Percentiles rank a stretch among this genome's conserved stretches.
Conservation (phyloP, 1,284 basidiomycete species). For the Rhodotorula sp. region DNA sequence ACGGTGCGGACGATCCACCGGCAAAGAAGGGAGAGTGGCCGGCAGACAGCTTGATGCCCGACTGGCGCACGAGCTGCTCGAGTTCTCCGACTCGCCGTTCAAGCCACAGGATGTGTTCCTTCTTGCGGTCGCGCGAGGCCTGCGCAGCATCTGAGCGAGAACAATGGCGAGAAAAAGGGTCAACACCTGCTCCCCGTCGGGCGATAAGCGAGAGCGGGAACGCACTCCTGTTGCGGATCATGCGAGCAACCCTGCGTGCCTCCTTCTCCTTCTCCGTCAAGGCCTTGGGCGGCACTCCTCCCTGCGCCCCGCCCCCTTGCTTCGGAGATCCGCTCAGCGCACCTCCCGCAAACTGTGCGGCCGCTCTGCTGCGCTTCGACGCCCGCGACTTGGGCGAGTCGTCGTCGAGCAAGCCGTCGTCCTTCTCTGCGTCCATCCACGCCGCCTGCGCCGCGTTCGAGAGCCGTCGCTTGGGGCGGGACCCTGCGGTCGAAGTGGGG, state of each 20-base stretch:
- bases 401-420: neutral
- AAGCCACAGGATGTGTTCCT: conserved; percentile 32
- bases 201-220: neutral
- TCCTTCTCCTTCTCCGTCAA: conserved; percentile 32
- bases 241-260: conserved; percentile 25
- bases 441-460: too few relatives aligned
- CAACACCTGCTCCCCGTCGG: too few relatives aligned
- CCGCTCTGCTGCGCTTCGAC: neutral
- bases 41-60: neutral
- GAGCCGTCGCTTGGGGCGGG: too few relatives aligned
- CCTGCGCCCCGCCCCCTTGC: neutral
- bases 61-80: conserved; percentile 21
- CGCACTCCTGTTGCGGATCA: conserved; percentile 32
- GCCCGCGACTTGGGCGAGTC: neutral
- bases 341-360: neutral
- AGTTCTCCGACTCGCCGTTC: conserved; percentile 31
- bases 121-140: conserved; percentile 40
- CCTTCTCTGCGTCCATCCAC: too few relatives aligned
- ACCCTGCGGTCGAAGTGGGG: neutral
- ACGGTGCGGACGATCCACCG: neutral
- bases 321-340: neutral
- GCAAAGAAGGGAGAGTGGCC: neutral
- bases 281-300: neutral
- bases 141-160: conserved; percentile 34
- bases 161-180: too few relatives aligned